A percentile compares a stretch with the other conserved stretches of the same genome.
phyloP scores from a whole-genome alignment of 129 eudicot genomes.

The Flaveria sonorensis region DNA sequence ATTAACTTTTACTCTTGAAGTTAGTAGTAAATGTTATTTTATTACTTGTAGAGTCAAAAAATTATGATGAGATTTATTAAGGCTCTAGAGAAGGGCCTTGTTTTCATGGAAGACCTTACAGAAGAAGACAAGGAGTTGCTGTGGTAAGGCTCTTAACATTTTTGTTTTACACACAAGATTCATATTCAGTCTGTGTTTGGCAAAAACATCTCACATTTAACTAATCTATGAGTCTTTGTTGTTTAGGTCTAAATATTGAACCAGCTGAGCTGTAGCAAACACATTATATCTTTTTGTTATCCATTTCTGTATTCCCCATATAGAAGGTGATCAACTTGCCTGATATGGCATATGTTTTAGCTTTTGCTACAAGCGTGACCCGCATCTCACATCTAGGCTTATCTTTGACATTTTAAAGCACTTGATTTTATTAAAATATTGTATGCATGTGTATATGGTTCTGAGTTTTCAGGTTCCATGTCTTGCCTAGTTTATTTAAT shows the following conservation, averaged over 20 bases:
- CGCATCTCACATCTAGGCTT: neutral
- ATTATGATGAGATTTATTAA: conserved; percentile 87
- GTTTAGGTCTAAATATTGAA: conserved; percentile 3
- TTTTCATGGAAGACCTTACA: conserved; percentile 91
- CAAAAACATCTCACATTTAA: neutral
- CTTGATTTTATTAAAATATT: neutral
- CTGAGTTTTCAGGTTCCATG: neutral
- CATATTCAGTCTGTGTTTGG: conserved; percentile 5
- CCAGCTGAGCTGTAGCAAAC: neutral
- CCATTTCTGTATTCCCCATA: neutral
- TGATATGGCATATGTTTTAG: neutral
- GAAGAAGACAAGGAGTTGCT: conserved; percentile 86
- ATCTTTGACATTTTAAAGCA: neutral
- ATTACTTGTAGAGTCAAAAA: conserved; percentile 69
- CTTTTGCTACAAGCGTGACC: neutral
- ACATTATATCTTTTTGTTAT: neutral
- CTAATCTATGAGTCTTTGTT: neutral
- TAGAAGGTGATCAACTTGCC: neutral
- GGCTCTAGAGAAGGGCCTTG: conserved; percentile 93
- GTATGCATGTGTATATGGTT: neutral
- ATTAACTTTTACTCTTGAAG: conserved; percentile 14
- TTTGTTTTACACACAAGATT: neutral
- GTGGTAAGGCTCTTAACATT: conserved; percentile 52
- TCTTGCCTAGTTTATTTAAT: conserved; percentile 25
- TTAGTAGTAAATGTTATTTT: neutral